phyloP scores from a whole-genome alignment of 2,329 filamentous ascomycete genomes.

The Fusarium longipes region DNA sequence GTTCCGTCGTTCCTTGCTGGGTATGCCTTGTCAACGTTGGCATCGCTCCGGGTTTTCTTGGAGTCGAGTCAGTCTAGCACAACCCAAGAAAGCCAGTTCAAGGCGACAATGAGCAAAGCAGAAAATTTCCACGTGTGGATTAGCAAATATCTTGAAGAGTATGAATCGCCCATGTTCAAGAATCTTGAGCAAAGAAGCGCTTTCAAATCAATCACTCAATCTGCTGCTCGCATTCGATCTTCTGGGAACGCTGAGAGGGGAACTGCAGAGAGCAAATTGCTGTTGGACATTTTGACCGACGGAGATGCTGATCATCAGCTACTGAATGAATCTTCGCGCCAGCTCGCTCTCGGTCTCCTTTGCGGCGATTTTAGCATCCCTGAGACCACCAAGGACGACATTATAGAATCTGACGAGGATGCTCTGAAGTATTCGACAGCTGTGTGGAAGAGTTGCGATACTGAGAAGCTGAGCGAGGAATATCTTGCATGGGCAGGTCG shows the following conservation, averaged over 20 bases:
- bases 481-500: conserved; percentile 89
- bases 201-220: conserved; percentile 75
- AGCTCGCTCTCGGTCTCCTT: conserved; percentile 77
- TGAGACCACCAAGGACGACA: conserved; percentile 62
- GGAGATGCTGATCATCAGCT: conserved; percentile 70
- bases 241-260: conserved; percentile 76
- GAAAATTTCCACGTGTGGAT: conserved; percentile 84
- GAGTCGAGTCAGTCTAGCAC: conserved; percentile 80
- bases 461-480: conserved; percentile 69
- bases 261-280: conserved; percentile 80
- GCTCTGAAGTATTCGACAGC: conserved; percentile 71
- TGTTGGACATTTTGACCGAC: conserved; percentile 84
- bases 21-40: conserved; percentile 80
- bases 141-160: conserved; percentile 72
- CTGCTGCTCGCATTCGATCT: conserved; percentile 73
- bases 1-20: conserved; percentile 83
- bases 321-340: conserved; percentile 75
- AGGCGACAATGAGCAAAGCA: conserved; percentile 79
- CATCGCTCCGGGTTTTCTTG: conserved; percentile 81
- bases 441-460: conserved; percentile 80
- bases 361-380: conserved; percentile 78
- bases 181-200: conserved; percentile 62
- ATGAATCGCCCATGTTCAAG: conserved; percentile 65
- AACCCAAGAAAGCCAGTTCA: conserved; percentile 86
- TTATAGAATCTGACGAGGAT: conserved; percentile 74